Evolutionary conservation across 768 basidiomycete species (phyloP), one percentile per base, ranked within the genome.

Genomic region (Suillus bovinus): DNA sequence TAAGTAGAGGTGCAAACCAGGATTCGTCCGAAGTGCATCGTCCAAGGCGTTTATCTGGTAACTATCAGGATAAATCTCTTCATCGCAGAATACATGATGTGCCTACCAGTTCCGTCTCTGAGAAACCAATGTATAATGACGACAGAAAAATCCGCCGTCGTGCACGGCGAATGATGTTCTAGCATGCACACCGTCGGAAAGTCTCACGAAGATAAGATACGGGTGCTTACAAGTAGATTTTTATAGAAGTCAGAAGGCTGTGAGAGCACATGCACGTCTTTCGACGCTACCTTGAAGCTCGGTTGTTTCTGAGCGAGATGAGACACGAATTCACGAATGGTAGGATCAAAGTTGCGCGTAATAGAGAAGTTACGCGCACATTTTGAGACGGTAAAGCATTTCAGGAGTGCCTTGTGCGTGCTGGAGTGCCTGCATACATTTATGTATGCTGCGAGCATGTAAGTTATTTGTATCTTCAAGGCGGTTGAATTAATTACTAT

Each of bases 131-230:
- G 72, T 97, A 97, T 13, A 97, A 78, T 1, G 93, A 93, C 0
- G 96, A 97, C 33, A 99, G 82, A 70, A 96, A 92, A 68, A 99
- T 86, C 61, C 95, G 85, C 56, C 79, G 75, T 61, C 86, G 84
- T 0, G 96, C 96, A n/a, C 84, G 80, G 49, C 78, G 77, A 58
- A 99, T 87, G 82, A 93, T 88, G 62, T 84, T 79, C 94, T 96
- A 68, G 3, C 36, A 0, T 1, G n/a, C 9, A 20, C 24, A 16
- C 24, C 54, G 57, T 59, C n/a, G 55, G 29, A 31, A 57, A 27
- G 61, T 29, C 55, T 31, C 16, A 52, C 13, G 33, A 38, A n/a
- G 14, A 24, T 9, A 38, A 49, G 13, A 38, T 38, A 44, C n/a
- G 60, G 16, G 14, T 24, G 78, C 85, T 63, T 61, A 88, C 89